phyloP scores from a whole-genome alignment of 2,329 filamentous ascomycete species.

The Ceratocystis ficicola region DNA sequence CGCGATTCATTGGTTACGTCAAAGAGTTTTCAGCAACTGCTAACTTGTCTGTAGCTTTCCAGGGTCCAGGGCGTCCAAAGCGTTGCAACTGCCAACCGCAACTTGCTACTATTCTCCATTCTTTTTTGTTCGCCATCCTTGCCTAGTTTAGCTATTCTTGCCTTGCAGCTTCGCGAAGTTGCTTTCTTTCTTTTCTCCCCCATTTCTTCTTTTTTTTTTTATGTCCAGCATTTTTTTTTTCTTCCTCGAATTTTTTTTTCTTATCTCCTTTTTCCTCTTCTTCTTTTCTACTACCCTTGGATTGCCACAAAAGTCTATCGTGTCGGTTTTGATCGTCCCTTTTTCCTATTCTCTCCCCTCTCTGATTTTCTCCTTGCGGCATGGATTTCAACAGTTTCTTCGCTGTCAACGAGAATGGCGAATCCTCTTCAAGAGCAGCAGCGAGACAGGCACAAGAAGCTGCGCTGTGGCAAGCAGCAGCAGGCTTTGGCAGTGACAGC shows the following conservation, averaged over 20 bases:
- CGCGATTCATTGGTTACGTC: not conserved
- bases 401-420: slow-evolving; percentile 13
- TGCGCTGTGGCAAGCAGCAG: slow-evolving; percentile 20
- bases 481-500: not conserved
- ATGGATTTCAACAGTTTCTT: slow-evolving; percentile 22
- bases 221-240: not conserved
- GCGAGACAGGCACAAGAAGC: slow-evolving; percentile 20
- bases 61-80: no score
- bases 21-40: not conserved
- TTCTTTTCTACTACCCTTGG: slow-evolving; percentile 16
- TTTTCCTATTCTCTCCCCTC: not conserved
- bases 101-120: not conserved
- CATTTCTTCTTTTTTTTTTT: not conserved
- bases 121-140: slow-evolving; percentile 1
- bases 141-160: not conserved
- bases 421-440: slow-evolving; percentile 6
- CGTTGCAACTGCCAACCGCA: not conserved
- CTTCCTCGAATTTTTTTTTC: not conserved
- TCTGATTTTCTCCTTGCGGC: not conserved
- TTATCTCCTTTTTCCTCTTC: not conserved
- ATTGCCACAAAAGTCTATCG: slow-evolving; percentile 31
- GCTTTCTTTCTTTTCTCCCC: not conserved
- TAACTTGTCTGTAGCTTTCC: not conserved
- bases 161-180: slow-evolving; percentile 4
- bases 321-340: slow-evolving; percentile 23